Base-by-base conservation (phyloP, 139 green algal genomes). In the Gonium pectorale region DNA sequence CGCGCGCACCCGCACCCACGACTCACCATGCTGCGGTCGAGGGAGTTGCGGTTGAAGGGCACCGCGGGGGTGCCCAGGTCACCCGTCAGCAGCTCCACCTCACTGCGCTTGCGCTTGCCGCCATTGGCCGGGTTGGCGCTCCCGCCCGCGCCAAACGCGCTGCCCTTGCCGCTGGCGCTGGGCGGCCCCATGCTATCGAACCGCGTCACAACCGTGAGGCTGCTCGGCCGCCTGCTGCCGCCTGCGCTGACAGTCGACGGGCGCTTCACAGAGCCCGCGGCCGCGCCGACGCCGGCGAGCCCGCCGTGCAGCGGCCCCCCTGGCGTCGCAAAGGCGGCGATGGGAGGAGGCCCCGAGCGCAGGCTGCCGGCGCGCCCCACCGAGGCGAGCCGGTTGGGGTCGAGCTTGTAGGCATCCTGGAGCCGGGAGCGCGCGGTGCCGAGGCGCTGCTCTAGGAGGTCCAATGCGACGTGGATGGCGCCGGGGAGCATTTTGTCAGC, bases 391-490 rank as follows among this genome's bases (percentile, higher is more conserved):
- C 84, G 52, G 6, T 60, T 37, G 24, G 19, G 31, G 56, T 90
- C 85, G 1, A 92, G 56, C 35, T 82, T 79, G 62, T 81, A 92
- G 0, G 78, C 64, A 13, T 80, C 66, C 8, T 80, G 62, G 29
- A 92, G 69, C 24, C 75, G 62, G 0, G 66, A 59, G 13, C 81
- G 78, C n/a, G 84, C 74, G 9, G 41, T 40, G 0, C 40, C 24
- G 5, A 92, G 74, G 66, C 90, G 80, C 70, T 80, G 62, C 72
- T 92, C 86, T 26, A 92, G 79, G 3, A 88, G 73, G 38, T 92
- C 86, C 26, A 92, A 59, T 4, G 71, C 67, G 56, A 52, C 70
- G 60, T 85, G 89, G 3, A 91, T 49, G 24, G 67, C 49, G 5
- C 64, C 84, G 5, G 88, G 59, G 17, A 85, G 66, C 1, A 67